phyloP scores from a whole-genome alignment of 345 rosid species.

The Hibiscus trionum region DNA sequence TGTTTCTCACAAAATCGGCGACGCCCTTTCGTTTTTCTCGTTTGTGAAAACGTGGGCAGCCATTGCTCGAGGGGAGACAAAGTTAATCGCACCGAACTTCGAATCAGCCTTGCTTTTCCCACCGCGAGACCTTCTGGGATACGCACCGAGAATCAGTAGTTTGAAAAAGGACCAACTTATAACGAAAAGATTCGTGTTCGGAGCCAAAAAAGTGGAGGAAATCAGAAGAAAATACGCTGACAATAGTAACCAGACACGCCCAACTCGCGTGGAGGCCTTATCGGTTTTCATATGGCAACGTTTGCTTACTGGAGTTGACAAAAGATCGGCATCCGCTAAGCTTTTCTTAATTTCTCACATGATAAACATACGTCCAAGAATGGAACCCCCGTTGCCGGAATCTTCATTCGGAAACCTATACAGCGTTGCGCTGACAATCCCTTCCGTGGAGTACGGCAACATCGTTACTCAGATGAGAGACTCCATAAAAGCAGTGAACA shows the following conservation, averaged over 20 bases:
- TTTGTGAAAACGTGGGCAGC: slow-evolving; percentile 29
- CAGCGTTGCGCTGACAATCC: background rate
- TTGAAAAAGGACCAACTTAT: slow-evolving; percentile 10
- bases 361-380: slow-evolving; percentile 21
- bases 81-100: slow-evolving; percentile 11
- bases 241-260: background rate
- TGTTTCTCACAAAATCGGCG: slow-evolving; percentile 27
- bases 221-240: slow-evolving; percentile 13
- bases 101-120: slow-evolving; percentile 27
- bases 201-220: slow-evolving; percentile 8
- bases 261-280: slow-evolving; percentile 18
- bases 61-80: slow-evolving; percentile 20
- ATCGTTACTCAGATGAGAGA: background rate
- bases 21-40: slow-evolving; percentile 16
- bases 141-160: slow-evolving; percentile 2
- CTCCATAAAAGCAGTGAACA: background rate
- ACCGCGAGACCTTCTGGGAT: slow-evolving; percentile 11
- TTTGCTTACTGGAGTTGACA: background rate
- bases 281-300: background rate
- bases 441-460: background rate
- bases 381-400: background rate
- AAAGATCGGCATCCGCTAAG: background rate
- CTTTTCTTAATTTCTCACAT: slow-evolving; percentile 6
- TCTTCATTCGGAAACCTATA: slow-evolving; percentile 1
- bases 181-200: slow-evolving; percentile 27